Percentiles rank a stretch among this genome's conserved stretches.
Evolutionary conservation across 208 protist species (phyloP).

Genomic region (Leishmania tarentolae): DNA sequence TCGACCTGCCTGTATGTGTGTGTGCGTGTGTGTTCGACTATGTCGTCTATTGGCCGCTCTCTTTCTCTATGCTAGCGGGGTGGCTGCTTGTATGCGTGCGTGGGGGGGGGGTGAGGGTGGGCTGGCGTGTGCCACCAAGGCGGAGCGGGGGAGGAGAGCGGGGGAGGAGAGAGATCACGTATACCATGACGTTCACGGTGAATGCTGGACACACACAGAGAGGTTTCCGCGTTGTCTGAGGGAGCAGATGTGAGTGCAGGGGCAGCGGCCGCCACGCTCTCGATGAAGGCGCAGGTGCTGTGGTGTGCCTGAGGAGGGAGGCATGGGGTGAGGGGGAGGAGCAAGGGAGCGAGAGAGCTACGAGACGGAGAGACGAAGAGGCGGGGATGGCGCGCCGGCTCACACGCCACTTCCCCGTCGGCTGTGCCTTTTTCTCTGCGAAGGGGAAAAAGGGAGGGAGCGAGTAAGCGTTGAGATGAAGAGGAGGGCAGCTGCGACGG

Average conservation of each 20-base stretch:
- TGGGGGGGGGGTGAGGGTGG: neutral
- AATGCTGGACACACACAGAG: neutral
- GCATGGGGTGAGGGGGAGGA: neutral
- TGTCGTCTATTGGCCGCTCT: neutral
- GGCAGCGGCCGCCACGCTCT: no score
- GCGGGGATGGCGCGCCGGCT: no score
- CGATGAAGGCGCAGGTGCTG: no score
- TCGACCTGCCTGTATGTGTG: neutral
- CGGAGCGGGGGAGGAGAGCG: neutral
- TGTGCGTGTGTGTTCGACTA: neutral
- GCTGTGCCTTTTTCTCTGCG: neutral
- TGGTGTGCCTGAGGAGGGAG: no score
- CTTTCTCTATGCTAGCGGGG: neutral
- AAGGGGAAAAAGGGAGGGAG: no score
- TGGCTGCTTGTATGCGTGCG: neutral
- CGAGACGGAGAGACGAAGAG: neutral
- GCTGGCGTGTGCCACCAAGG: neutral
- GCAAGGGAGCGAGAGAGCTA: neutral
- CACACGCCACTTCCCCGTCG: no score
- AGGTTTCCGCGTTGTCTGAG: neutral
- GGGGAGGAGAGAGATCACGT: neutral
- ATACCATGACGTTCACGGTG: neutral
- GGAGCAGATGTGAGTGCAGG: neutral
- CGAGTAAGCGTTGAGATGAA: no score
- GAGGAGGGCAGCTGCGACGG: no score